Conservation (phyloP, 371 early-diverging fungal genomes). For the Encephalitozoon hellem region DNA sequence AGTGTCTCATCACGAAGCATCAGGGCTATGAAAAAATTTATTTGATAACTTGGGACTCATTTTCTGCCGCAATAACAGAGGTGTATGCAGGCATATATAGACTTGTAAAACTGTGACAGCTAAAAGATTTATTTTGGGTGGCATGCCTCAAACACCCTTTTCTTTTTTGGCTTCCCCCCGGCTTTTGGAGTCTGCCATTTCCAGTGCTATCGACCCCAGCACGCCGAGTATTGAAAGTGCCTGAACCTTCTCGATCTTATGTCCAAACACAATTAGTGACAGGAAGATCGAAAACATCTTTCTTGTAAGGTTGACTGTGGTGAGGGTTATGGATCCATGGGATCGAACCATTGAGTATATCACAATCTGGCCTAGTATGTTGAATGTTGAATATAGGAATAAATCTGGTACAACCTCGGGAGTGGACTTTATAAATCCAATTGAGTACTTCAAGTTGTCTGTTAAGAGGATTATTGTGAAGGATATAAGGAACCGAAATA, state of each 20-base stretch:
- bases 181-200: not conserved
- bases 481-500: constrained; percentile 68
- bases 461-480: constrained; percentile 61
- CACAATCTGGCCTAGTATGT: constrained; percentile 87
- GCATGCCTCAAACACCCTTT: not conserved
- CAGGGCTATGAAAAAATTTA: not conserved
- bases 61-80: too few relatives aligned
- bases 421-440: constrained; percentile 67
- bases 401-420: constrained; percentile 73
- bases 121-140: not conserved
- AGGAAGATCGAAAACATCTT: constrained; percentile 85
- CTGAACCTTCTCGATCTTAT: not conserved
- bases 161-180: not conserved
- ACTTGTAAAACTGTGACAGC: not conserved
- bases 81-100: too few relatives aligned
- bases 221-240: constrained; percentile 10
- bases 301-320: constrained; percentile 83
- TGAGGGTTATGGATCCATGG: constrained; percentile 77
- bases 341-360: constrained; percentile 81
- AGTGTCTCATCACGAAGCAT: not conserved
- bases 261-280: constrained; percentile 65
- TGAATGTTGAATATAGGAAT: constrained; percentile 72
- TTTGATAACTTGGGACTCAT: not conserved
- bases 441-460: constrained; percentile 67
- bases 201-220: constrained; percentile 12